These are phyloP conservation scores for Waitea zeae DNA, from an alignment of 1,284 basidiomycete genomes.

Conservation along the genomic window DNA sequence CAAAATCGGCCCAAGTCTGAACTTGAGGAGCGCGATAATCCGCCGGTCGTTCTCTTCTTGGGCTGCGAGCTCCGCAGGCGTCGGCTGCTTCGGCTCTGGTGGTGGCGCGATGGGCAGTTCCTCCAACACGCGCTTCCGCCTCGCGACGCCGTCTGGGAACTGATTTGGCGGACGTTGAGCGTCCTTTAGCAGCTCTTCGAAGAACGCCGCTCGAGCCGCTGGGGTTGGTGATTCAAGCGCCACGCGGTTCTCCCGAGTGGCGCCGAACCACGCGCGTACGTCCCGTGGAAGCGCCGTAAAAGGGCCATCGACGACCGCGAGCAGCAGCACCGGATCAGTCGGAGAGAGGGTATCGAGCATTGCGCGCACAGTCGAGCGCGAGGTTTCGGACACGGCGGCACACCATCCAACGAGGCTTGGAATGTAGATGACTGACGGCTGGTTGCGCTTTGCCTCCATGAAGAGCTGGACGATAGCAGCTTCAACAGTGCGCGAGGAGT, in stretches of 20 bases:
- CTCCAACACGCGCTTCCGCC: slow-evolving; percentile 76
- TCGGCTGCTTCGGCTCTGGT: slow-evolving; percentile 69
- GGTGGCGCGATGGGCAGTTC: slow-evolving; percentile 82
- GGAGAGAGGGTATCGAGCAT: slow-evolving; percentile 85
- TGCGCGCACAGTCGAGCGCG: slow-evolving; percentile 73
- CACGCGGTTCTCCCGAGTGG: slow-evolving; percentile 60
- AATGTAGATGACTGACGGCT: slow-evolving; percentile 91
- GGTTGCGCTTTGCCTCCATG: slow-evolving; percentile 92
- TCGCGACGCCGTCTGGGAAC: slow-evolving; percentile 82
- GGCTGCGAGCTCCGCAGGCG: slow-evolving; percentile 66
- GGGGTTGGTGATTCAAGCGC: slow-evolving; percentile 32
- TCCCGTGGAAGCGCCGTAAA: slow-evolving; percentile 63
- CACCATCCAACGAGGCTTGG: slow-evolving; percentile 85
- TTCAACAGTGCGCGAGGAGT: slow-evolving; percentile 85
- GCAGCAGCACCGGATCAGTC: slow-evolving; percentile 81
- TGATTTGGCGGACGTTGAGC: slow-evolving; percentile 65
- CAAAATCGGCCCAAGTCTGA: slow-evolving; percentile 74
- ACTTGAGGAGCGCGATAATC: slow-evolving; percentile 73
- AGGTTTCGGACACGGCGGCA: slow-evolving; percentile 67
- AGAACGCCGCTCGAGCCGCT: slow-evolving; percentile 62
- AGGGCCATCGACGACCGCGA: slow-evolving; percentile 76
- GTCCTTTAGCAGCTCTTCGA: slow-evolving; percentile 53
- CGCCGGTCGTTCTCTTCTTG: slow-evolving; percentile 75
- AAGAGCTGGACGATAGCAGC: slow-evolving; percentile 94
- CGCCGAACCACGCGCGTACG: slow-evolving; percentile 86